Base-by-base conservation (phyloP, 768 basidiomycete species). In the Boletellus ananas region DNA sequence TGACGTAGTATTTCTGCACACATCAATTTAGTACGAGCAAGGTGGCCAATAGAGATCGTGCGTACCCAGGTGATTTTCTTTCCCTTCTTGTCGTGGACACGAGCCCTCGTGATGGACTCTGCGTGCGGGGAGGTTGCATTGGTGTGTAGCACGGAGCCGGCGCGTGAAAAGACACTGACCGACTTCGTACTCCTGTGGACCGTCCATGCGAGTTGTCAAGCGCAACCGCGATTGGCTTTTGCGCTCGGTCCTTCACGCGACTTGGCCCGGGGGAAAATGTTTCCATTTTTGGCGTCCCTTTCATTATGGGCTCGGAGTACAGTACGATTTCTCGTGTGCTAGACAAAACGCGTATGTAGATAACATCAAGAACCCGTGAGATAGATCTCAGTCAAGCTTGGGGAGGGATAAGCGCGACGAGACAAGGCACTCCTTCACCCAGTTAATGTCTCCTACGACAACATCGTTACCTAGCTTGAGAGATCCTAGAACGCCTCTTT, bases 391-490 rank as follows among this genome's bases (percentile, higher is more conserved):
- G 34, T 58, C 51, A 38, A 44, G 39, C 39, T 53, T 52, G 4
- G 70, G 63, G 37, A 71, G 68, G 4, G 78, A 61, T 23, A 79
- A 60, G 29, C 82, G 72, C 13, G 84, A 83, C 14, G 84, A 76
- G 52, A 88, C 77, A 27, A 92, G 69, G 59, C 86, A 85, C 41
- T 87, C 79, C 65, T 92, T 93, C 35, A 92, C 79, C 87, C 87
- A 92, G 16, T 67, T 60, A 69, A 87, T 80, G 50, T 75, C 69
- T 14, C 84, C 82, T 35, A 68, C 69, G 16, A 69, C 72, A 20
- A 60, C 72, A 18, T 60, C 61, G 29, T 41, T 20, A 52, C 57
- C 47, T 55, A 53, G 27, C 54, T 55, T 43, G 64, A 67, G 34
- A 70, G 69, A 12, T 66, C 60, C 43, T 53, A 62, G 52, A 25